phyloP scores from a whole-genome alignment of 2,329 filamentous ascomycete species.

The Hysterium pulicare region DNA sequence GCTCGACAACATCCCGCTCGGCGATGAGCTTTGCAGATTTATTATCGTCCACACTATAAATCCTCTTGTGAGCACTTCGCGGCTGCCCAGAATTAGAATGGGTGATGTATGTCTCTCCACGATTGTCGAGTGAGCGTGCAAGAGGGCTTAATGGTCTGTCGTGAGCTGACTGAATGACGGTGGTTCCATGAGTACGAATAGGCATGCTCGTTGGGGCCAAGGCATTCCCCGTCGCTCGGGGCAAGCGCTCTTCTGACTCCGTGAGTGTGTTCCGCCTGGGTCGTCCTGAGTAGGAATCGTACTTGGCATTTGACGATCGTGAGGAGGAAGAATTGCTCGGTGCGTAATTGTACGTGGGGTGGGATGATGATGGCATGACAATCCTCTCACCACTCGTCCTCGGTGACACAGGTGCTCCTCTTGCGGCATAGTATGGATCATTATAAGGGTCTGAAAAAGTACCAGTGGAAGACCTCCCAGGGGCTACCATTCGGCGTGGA shows the following conservation, averaged over 20 bases:
- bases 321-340: slow-evolving; percentile 25
- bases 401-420: slow-evolving; percentile 25
- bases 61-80: slow-evolving; percentile 43
- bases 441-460: slow-evolving; percentile 34
- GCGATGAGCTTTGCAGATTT: slow-evolving; percentile 35
- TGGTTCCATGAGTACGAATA: slow-evolving; percentile 26
- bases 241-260: slow-evolving; percentile 33
- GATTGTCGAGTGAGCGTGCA: slow-evolving; percentile 30
- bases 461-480: slow-evolving; percentile 35
- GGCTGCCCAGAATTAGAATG: slow-evolving; percentile 25
- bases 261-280: slow-evolving; percentile 45
- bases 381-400: slow-evolving; percentile 34
- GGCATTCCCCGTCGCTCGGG: slow-evolving; percentile 36
- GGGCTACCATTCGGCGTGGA: slow-evolving; percentile 30
- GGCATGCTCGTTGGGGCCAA: slow-evolving; percentile 26
- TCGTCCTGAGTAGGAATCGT: slow-evolving; percentile 45
- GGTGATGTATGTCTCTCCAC: slow-evolving; percentile 37
- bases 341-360: slow-evolving; percentile 22
- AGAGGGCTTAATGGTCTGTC: slow-evolving; percentile 42
- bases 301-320: slow-evolving; percentile 28
- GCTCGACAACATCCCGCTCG: slow-evolving; percentile 38
- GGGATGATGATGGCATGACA: slow-evolving; percentile 10
- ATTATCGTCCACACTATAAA: slow-evolving; percentile 49
- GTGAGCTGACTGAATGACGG: slow-evolving; percentile 14
- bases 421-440: slow-evolving; percentile 26